phyloP scores from a whole-genome alignment of 352 stramenopile species.

The Phytophthora citrophthora region DNA sequence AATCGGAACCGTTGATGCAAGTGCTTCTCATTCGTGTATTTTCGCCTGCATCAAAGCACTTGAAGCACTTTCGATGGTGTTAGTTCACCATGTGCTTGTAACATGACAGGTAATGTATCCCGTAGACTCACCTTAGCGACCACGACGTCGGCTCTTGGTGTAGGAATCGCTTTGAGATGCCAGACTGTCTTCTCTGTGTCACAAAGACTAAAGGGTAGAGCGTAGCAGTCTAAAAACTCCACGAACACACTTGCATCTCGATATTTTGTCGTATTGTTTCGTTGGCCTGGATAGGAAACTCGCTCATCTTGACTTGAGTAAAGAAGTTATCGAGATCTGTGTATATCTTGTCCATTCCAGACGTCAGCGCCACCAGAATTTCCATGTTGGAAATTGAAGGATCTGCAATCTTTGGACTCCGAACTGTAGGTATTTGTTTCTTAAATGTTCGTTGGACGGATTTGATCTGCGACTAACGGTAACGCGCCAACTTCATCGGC shows the following conservation, averaged over 20 bases:
- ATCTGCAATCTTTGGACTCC: too few species aligned
- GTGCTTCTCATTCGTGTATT: conserved; percentile 14
- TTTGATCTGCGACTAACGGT: conserved; percentile 3
- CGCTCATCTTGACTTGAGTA: conserved; percentile 5
- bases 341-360: conserved; percentile 17
- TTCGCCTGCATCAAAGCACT: too few species aligned
- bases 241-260: conserved; percentile 2
- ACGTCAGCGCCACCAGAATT: not conserved
- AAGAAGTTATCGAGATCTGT: conserved; percentile 10
- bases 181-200: conserved; percentile 9
- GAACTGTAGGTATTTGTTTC: not conserved
- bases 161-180: not conserved
- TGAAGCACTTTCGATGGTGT: too few species aligned
- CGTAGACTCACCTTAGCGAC: conserved; percentile 7
- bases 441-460: conserved; percentile 9
- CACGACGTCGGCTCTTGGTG: not conserved
- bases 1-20: not conserved
- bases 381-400: too few species aligned
- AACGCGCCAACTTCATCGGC: too few species aligned
- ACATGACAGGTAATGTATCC: not conserved
- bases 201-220: conserved; percentile 10
- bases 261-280: conserved; percentile 3
- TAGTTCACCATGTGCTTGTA: too few species aligned
- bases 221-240: conserved; percentile 17
- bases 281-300: conserved; percentile 8